A percentile compares a stretch with the other conserved stretches of the same genome.
Evolutionary conservation across 441 rosid genomes (phyloP).

Genomic region (Melastoma candidum): DNA sequence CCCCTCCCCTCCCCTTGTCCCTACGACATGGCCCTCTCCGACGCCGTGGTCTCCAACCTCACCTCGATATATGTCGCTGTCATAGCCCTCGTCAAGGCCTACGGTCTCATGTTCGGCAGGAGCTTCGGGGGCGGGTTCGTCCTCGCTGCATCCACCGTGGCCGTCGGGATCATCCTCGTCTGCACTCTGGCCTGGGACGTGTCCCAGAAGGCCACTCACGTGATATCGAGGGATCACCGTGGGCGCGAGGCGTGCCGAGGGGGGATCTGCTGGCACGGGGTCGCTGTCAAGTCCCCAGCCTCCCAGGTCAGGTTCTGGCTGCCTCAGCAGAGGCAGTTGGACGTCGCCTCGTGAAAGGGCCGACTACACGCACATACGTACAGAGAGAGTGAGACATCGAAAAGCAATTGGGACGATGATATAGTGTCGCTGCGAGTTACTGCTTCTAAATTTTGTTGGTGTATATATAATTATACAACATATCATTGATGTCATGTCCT

Average conservation of each 20-base stretch:
- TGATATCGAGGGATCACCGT: slow-evolving; percentile 8
- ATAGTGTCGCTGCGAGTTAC: too few relatives aligned
- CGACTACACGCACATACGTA: too few relatives aligned
- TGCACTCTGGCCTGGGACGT: slow-evolving; percentile 4
- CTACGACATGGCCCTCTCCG: slow-evolving; percentile 29
- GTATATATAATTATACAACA: too few relatives aligned
- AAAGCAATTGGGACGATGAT: too few relatives aligned
- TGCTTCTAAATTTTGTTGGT: too few relatives aligned
- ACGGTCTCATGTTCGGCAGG: slow-evolving; percentile 31
- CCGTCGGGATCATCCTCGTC: slow-evolving; percentile 11
- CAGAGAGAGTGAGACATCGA: too few relatives aligned
- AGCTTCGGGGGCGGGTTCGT: slow-evolving; percentile 2
- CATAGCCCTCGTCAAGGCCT: slow-evolving; percentile 9
- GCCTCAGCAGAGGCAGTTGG: slow-evolving; percentile 40
- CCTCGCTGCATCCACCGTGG: not conserved
- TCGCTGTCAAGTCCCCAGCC: slow-evolving; percentile 16
- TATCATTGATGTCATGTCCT: too few relatives aligned
- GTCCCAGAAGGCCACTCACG: slow-evolving; percentile 4
- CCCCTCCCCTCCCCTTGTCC: too few relatives aligned
- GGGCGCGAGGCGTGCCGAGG: not conserved
- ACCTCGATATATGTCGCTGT: slow-evolving; percentile 1
- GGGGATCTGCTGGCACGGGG: slow-evolving; percentile 9
- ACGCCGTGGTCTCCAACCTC: slow-evolving; percentile 5
- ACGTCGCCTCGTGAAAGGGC: slow-evolving; percentile 3
- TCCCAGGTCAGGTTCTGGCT: slow-evolving; percentile 50